Evolutionary conservation across 2,329 filamentous ascomycete species (phyloP), one percentile per base, ranked within the genome.

Genomic region (Fusarium mundagurra): DNA sequence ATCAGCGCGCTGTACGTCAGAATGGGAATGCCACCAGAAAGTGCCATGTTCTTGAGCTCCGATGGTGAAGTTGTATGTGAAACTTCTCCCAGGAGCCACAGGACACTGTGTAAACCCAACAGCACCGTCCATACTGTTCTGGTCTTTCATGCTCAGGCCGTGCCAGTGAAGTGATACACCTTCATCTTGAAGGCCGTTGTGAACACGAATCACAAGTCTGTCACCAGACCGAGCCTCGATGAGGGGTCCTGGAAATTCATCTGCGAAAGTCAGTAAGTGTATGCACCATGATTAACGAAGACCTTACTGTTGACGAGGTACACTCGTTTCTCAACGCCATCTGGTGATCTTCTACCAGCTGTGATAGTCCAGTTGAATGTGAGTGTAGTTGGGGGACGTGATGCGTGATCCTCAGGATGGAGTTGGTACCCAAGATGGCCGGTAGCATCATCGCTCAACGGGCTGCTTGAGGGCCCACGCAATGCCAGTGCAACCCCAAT

Each of bases 21-120:
- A 68, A 6, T 68, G 66, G 5, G 64, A 54, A n/a, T 68, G 66
- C 66, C 66, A 68, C 66, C 66, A 68, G 7, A 68, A 68, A 0
- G 64, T 68, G 0, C 66, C 66, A 5, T n/a, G 3, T 20, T 68
- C 66, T 3, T 68, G 22, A 0, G 47, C 8, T 3, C 55, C 64
- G 5, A 68, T 39, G 2, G 64, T 62, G 2, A 68, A 54, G 4
- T 50, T 39, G 16, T 68, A 68, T 0, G 22, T 22, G 14, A 68
- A 68, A 1, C 2, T 38, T 5, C n/a, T 34, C 0, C 2, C 7
- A 0, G 54, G 34, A 13, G 8, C 5, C 11, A 55, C 29, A 0
- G 27, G 24, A 1, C 44, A 41, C 14, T 68, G 66, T 9, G 66
- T 68, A 22, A 68, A 34, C 4, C 66, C 66, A 8, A 54, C 47